phyloP scores from a whole-genome alignment of 148 eudicot genomes.

The Gaultheria prostrata region DNA sequence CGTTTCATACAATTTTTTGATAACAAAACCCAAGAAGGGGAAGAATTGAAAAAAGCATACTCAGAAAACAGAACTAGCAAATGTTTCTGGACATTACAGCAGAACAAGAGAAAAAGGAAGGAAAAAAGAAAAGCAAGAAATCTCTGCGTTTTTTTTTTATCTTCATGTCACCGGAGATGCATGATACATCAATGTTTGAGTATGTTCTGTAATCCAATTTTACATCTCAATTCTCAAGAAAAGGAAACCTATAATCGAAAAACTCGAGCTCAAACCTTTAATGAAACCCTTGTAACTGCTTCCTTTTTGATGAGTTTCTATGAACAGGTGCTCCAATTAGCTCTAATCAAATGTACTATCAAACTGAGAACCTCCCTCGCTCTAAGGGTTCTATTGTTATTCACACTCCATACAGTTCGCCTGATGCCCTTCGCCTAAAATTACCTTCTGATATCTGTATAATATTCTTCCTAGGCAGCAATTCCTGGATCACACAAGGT shows the following conservation, averaged over 20 bases:
- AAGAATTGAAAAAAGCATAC: too few relatives aligned
- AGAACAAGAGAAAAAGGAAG: not conserved
- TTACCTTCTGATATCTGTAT: conserved; percentile 13
- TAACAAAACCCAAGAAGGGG: conserved; percentile 8
- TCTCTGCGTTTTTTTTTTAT: conserved; percentile 14
- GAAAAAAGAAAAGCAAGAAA: too few relatives aligned
- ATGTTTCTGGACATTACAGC: conserved; percentile 20
- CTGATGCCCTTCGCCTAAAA: conserved; percentile 24
- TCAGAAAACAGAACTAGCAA: conserved; percentile 18
- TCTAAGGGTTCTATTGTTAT: conserved; percentile 13
- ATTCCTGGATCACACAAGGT: conserved; percentile 44
- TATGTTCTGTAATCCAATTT: conserved; percentile 23
- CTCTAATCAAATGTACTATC: conserved; percentile 13
- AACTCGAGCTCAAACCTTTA: conserved; percentile 22
- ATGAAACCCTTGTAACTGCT: too few relatives aligned
- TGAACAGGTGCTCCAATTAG: not conserved
- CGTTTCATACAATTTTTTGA: conserved; percentile 24
- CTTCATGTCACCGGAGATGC: conserved; percentile 25
- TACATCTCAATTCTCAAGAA: conserved; percentile 31
- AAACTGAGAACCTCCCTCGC: conserved; percentile 17
- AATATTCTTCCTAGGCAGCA: conserved; percentile 54
- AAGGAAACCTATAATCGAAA: conserved; percentile 25
- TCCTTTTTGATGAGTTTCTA: too few relatives aligned
- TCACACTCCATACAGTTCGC: conserved; percentile 23
- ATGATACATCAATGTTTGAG: conserved; percentile 1